These are phyloP conservation scores for Escovopsis sp. DNA, from an alignment of 2,329 filamentous ascomycete species.

Conservation along the genomic window DNA sequence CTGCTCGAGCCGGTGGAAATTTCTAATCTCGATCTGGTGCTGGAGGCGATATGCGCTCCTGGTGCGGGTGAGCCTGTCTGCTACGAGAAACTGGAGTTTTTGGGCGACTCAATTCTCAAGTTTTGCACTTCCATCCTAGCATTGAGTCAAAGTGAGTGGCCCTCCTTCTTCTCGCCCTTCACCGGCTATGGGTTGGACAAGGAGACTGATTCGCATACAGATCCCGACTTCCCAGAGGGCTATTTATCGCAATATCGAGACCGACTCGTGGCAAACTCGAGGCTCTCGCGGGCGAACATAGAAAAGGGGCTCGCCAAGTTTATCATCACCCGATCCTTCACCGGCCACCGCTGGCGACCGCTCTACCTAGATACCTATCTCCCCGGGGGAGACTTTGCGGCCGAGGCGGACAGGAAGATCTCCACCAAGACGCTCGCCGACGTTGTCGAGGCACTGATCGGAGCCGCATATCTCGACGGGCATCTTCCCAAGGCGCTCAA, in stretches of 20 bases:
- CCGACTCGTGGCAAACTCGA: constrained; percentile 56
- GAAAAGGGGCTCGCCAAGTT: constrained; percentile 53
- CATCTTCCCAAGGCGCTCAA: constrained; percentile 46
- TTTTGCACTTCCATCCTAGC: constrained; percentile 54
- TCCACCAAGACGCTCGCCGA: constrained; percentile 77
- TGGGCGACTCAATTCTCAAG: constrained; percentile 78
- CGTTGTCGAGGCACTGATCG: constrained; percentile 73
- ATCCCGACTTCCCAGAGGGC: constrained; percentile 61
- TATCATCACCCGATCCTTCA: constrained; percentile 55
- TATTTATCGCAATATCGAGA: constrained; percentile 57
- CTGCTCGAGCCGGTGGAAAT: constrained; percentile 32
- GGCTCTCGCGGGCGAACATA: constrained; percentile 51
- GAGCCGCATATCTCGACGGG: constrained; percentile 56
- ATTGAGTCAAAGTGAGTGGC: constrained; percentile 31
- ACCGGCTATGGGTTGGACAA: background rate
- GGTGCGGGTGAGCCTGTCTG: constrained; percentile 44
- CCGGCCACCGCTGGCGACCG: constrained; percentile 57
- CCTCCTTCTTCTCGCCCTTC: background rate
- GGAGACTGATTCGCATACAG: constrained; percentile 19
- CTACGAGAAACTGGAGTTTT: constrained; percentile 75
- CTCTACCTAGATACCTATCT: constrained; percentile 34
- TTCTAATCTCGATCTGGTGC: constrained; percentile 37
- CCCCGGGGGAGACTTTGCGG: constrained; percentile 6
- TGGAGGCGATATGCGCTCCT: constrained; percentile 56
- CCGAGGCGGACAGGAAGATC: constrained; percentile 22